Percentiles rank a stretch among this genome's conserved stretches.
phyloP scores from a whole-genome alignment of 768 basidiomycete species.

The Termitomyces sp. region DNA sequence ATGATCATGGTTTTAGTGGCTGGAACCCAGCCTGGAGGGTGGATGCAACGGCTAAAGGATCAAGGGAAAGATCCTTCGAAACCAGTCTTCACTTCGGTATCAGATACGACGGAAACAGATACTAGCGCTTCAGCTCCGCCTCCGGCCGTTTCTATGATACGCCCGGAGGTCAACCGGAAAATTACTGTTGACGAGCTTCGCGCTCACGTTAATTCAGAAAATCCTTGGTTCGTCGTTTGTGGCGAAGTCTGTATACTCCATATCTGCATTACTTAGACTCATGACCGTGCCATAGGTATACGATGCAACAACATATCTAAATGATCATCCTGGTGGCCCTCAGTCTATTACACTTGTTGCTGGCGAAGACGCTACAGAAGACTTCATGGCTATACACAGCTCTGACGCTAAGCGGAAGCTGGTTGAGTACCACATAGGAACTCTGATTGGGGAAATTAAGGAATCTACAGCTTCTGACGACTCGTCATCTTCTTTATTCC shows the following conservation, averaged over 20 bases:
- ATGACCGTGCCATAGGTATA: slow-evolving; percentile 35
- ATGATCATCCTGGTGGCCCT: slow-evolving; percentile 58
- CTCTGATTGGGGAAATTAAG: slow-evolving; percentile 6
- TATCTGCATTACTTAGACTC: not conserved
- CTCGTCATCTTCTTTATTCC: slow-evolving; percentile 25
- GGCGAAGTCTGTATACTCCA: not conserved
- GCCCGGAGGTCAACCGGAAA: slow-evolving; percentile 40
- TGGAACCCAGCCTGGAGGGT: slow-evolving; percentile 47
- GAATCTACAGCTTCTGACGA: slow-evolving; percentile 15
- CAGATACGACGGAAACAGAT: not conserved
- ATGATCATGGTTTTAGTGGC: slow-evolving; percentile 24
- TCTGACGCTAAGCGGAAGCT: slow-evolving; percentile 45
- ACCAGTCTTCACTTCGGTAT: slow-evolving; percentile 33
- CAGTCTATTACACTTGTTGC: slow-evolving; percentile 55
- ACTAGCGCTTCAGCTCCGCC: slow-evolving; percentile 23
- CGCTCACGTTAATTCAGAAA: not conserved
- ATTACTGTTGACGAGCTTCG: not conserved
- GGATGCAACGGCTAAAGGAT: slow-evolving; percentile 61
- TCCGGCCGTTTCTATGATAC: slow-evolving; percentile 35
- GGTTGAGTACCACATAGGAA: slow-evolving; percentile 32
- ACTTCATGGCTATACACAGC: slow-evolving; percentile 66
- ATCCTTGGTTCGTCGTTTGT: slow-evolving; percentile 6
- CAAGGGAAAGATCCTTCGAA: slow-evolving; percentile 41
- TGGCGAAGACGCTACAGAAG: slow-evolving; percentile 61
- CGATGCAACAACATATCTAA: slow-evolving; percentile 48